Evolutionary conservation across 2,329 filamentous ascomycete species (phyloP), one percentile per base, ranked within the genome.

Genomic region (Peltaster fructicola): DNA sequence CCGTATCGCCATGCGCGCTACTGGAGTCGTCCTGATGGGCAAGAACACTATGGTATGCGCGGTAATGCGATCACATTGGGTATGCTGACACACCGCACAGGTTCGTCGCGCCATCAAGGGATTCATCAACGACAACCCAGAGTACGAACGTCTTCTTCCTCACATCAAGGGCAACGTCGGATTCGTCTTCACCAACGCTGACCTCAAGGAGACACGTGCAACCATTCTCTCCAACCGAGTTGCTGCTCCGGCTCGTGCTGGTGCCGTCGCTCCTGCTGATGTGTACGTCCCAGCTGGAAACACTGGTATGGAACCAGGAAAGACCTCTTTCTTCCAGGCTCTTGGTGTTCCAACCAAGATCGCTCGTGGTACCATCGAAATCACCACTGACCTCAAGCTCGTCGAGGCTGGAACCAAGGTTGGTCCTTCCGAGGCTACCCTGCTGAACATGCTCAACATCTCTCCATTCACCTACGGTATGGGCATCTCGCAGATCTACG

Each of bases 251-350:
- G 88, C 88, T 47, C 82, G 88, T 80, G 85, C 88, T 51, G 90
- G 90, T 75, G 88, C 90, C 52, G 51, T 98, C 47, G 90, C 88
- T 44, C 88, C 90, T 43, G 61, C 55, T 52, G 90, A 98, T 60
- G 88, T 98, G 56, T 98, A 64, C 67, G 59, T 98, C 44, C 88
- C 88, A 43, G 88, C 84, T 47, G 88, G 88, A 63, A 98, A 98
- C 78, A 98, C 88, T 52, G 88, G 88, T 66, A 98, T 98, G 88
- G 88, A 98, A 63, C 90, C 88, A 56, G 90, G 90, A 62, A 98
- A 98, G 79, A 98, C 88, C 53, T 95, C 88, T 56, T 98, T 98
- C 82, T 98, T 98, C 84, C 88, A 98, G 76, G 88, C 88, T 52
- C 88, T 98, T 63, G 85, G 85, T 81, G 82, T 98, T 57, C 88